These are phyloP conservation scores for Monilinia vaccinii-corymbosi DNA, from an alignment of 2,329 filamentous ascomycete species.

Conservation along the genomic window DNA sequence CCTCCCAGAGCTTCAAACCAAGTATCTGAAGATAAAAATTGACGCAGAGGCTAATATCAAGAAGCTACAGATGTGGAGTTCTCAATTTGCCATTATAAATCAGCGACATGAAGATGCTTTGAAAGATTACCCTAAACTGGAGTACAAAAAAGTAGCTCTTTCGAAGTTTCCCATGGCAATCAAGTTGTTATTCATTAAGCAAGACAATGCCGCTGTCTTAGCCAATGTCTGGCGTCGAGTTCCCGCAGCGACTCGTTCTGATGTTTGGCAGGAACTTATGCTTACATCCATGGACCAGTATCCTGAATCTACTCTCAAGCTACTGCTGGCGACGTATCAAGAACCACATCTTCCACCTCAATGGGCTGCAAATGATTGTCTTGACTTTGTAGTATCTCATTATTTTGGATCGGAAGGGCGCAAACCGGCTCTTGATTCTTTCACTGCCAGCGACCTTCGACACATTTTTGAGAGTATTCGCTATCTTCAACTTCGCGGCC, in stretches of 20 bases:
- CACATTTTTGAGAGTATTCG: slow-evolving; percentile 4
- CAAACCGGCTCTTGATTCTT: not conserved
- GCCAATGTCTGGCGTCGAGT: slow-evolving; percentile 6
- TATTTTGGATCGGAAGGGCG: slow-evolving; percentile 3
- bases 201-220: slow-evolving; percentile 3
- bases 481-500: slow-evolving; percentile 4
- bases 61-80: slow-evolving; percentile 1
- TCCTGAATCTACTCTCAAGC: slow-evolving; percentile 8
- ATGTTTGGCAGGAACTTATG: slow-evolving; percentile 10
- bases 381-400: slow-evolving; percentile 6
- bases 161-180: not conserved
- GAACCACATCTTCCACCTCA: slow-evolving; percentile 1
- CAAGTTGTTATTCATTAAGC: slow-evolving; percentile 6
- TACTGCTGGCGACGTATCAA: slow-evolving; percentile 7
- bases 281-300: slow-evolving; percentile 5
- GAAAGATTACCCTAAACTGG: not conserved
- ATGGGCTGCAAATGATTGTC: slow-evolving; percentile 7
- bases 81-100: not conserved
- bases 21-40: not conserved
- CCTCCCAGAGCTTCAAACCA: not conserved
- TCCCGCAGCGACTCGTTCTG: not conserved
- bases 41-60: not conserved
- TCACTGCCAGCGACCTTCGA: not conserved
- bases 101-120: slow-evolving; percentile 3
- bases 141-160: not conserved